Percentiles rank a stretch among this genome's conserved stretches.
Conservation (phyloP, 228 moss, liverwort and hornwort genomes). For the Sphagnum magellanicum region DNA sequence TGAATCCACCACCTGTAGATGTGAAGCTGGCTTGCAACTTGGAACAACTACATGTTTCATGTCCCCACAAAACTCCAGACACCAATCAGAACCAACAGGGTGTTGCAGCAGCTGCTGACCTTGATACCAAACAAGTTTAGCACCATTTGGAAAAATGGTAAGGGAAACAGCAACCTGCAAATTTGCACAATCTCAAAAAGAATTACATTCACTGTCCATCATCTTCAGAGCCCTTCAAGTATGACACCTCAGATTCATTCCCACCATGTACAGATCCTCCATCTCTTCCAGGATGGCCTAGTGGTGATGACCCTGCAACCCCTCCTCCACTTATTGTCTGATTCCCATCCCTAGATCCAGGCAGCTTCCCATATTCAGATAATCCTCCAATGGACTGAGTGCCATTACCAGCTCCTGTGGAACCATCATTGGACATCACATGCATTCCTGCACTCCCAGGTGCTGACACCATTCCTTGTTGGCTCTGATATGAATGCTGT, state of each 20-base stretch:
- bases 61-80: no score
- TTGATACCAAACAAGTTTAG: no score
- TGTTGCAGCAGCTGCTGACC: no score
- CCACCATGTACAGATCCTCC: slow-evolving; percentile 39
- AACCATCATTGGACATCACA: slow-evolving; percentile 23
- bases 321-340: slow-evolving; percentile 25
- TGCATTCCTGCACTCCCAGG: slow-evolving; percentile 12
- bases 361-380: slow-evolving; percentile 17
- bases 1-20: no score
- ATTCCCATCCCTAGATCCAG: slow-evolving; percentile 42
- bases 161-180: no score
- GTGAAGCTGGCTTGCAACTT: no score
- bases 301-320: slow-evolving; percentile 6
- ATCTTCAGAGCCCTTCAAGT: slow-evolving; percentile 33
- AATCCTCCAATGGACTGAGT: slow-evolving; percentile 12
- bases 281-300: slow-evolving; percentile 30
- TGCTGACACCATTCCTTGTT: slow-evolving; percentile 16
- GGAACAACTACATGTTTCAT: no score
- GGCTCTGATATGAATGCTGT: slow-evolving; percentile 8
- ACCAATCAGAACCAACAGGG: no score
- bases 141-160: no score
- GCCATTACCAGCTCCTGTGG: slow-evolving; percentile 10
- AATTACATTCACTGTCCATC: no score
- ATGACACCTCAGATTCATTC: slow-evolving; percentile 56
- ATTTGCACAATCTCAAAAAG: no score